Evolutionary conservation across 257 asterid species (phyloP).

Genomic region (Petrea volubilis): DNA sequence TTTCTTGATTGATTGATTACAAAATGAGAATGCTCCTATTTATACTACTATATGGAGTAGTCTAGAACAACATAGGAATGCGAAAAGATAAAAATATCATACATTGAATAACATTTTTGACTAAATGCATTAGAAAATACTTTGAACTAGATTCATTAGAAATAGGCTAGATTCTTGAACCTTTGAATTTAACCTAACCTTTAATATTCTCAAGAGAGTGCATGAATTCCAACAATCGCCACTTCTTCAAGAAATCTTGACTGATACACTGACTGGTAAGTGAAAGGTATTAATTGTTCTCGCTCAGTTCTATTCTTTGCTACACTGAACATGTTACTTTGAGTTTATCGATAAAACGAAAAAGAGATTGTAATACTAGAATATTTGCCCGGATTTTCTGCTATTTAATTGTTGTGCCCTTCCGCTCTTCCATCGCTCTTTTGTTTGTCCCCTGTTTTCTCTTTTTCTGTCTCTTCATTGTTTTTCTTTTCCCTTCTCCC

Average conservation of each 20-base stretch:
- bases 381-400: neutral
- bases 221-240: no score
- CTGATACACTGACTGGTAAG: conserved; percentile 42
- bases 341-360: neutral
- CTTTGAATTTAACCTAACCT: no score
- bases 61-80: no score
- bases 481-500: neutral
- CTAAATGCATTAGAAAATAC: no score
- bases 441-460: neutral
- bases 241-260: conserved; percentile 52
- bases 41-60: no score
- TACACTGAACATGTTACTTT: neutral
- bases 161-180: no score
- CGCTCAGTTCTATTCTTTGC: neutral
- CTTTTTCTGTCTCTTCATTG: neutral
- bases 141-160: no score
- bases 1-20: no score
- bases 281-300: neutral
- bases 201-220: no score
- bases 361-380: neutral
- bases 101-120: no score
- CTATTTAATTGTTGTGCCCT: neutral
- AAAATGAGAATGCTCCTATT: no score
- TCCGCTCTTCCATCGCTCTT: neutral
- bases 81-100: no score